Evolutionary conservation across 2,329 filamentous ascomycete species (phyloP).

Genomic region (Paraconiothyrium sp.): DNA sequence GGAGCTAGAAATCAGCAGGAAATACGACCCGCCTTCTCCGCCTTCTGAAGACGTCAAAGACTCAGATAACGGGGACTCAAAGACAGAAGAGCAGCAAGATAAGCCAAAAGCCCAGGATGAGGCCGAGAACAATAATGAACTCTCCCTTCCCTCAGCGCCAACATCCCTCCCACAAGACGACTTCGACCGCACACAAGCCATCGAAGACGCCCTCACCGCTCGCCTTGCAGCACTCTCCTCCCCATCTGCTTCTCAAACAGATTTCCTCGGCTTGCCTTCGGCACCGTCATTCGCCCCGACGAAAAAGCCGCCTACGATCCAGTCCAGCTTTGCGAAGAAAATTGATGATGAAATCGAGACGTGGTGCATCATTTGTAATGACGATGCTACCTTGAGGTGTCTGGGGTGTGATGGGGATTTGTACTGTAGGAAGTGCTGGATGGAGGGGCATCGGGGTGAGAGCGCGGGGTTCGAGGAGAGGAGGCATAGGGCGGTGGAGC

Average conservation of each 20-base stretch:
- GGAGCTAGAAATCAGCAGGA: slow-evolving; percentile 56
- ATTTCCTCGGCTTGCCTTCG: slow-evolving; percentile 54
- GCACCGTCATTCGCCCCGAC: slow-evolving; percentile 56
- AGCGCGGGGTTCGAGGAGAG: slow-evolving; percentile 75
- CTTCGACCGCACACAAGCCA: slow-evolving; percentile 38
- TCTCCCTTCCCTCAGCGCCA: slow-evolving; percentile 57
- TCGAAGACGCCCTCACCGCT: slow-evolving; percentile 57
- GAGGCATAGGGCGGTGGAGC: slow-evolving; percentile 73
- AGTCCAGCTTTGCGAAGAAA: slow-evolving; percentile 51
- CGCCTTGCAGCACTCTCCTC: slow-evolving; percentile 57
- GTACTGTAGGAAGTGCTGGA: slow-evolving; percentile 83
- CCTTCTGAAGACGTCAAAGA: slow-evolving; percentile 28
- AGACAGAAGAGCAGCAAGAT: slow-evolving; percentile 2
- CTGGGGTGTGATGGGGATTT: slow-evolving; percentile 75
- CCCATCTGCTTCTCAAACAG: slow-evolving; percentile 34
- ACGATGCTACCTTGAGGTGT: slow-evolving; percentile 78
- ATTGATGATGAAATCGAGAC: slow-evolving; percentile 76
- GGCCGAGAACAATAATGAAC: not conserved
- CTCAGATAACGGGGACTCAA: slow-evolving; percentile 18
- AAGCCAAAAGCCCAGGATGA: not conserved
- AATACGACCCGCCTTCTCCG: slow-evolving; percentile 44
- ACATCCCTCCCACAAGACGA: slow-evolving; percentile 41
- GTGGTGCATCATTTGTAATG: slow-evolving; percentile 86
- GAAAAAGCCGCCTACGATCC: slow-evolving; percentile 45
- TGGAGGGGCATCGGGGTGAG: slow-evolving; percentile 78